These are phyloP conservation scores for Patellifolia procumbens DNA, from an alignment of 179 eudicot genomes.

Conservation along the genomic window DNA sequence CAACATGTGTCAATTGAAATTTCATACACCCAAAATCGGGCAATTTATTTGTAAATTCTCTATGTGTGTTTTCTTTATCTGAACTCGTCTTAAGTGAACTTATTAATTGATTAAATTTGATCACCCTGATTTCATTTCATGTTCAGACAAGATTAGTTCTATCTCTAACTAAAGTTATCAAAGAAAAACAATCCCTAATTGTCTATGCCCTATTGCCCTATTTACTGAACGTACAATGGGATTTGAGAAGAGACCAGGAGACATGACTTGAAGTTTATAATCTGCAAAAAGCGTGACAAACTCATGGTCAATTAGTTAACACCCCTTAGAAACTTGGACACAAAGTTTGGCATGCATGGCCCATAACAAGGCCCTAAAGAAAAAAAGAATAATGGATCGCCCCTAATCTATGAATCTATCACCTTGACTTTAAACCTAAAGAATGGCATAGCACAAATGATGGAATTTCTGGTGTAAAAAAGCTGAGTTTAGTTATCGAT, in stretches of 20 bases:
- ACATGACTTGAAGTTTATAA: slow-evolving; percentile 5
- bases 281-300: neutral
- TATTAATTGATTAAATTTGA: too few species aligned
- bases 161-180: too few species aligned
- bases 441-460: slow-evolving; percentile 20
- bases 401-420: neutral
- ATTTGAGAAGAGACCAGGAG: neutral
- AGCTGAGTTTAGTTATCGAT: slow-evolving; percentile 7
- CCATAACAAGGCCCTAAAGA: neutral
- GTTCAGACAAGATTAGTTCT: too few species aligned
- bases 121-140: too few species aligned
- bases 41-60: too few species aligned
- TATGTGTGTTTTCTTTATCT: too few species aligned
- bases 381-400: neutral
- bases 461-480: slow-evolving; percentile 8
- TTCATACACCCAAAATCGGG: too few species aligned
- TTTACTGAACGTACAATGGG: neutral
- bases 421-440: slow-evolving; percentile 16
- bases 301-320: neutral
- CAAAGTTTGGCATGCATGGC: slow-evolving; percentile 4
- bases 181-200: too few species aligned
- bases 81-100: too few species aligned
- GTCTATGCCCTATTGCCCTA: neutral
- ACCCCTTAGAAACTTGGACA: slow-evolving; percentile 1
- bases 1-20: too few species aligned